These are phyloP conservation scores for Sinapis alba DNA, from an alignment of 441 rosid species.

Conservation along the genomic window DNA sequence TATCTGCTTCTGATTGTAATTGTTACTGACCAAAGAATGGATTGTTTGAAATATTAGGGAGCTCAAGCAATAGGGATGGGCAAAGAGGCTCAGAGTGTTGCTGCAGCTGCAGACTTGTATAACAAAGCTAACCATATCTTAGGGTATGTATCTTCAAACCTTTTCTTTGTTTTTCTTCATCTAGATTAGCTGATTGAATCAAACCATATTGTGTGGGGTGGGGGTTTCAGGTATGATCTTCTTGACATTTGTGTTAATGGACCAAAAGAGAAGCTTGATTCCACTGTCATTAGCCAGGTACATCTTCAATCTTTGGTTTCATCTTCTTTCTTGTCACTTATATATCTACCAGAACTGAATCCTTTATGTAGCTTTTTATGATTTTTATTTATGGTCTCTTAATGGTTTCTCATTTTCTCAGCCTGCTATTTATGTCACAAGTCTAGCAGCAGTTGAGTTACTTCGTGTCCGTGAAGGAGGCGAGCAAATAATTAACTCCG, in stretches of 20 bases:
- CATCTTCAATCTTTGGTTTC: not conserved
- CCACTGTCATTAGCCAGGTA: constrained; percentile 98
- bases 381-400: not conserved
- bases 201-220: not conserved
- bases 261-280: constrained; percentile 94
- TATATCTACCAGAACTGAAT: not conserved
- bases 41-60: constrained; percentile 54
- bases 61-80: constrained; percentile 99
- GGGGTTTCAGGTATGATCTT: constrained; percentile 75
- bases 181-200: not conserved
- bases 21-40: not conserved
- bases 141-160: constrained; percentile 48
- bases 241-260: constrained; percentile 84
- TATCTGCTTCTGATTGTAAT: not conserved
- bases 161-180: constrained; percentile 15
- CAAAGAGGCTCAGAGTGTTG: constrained; percentile 76
- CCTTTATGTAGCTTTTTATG: not conserved
- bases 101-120: constrained; percentile 77
- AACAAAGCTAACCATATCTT: constrained; percentile 79
- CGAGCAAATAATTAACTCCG: constrained; percentile 82
- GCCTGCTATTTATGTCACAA: constrained; percentile 99
- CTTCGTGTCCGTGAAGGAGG: constrained; percentile 90
- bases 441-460: constrained; percentile 96
- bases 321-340: too few species aligned
- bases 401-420: constrained; percentile 38